Conservation (phyloP, 768 basidiomycete genomes). For the Auriculariales sp. region DNA sequence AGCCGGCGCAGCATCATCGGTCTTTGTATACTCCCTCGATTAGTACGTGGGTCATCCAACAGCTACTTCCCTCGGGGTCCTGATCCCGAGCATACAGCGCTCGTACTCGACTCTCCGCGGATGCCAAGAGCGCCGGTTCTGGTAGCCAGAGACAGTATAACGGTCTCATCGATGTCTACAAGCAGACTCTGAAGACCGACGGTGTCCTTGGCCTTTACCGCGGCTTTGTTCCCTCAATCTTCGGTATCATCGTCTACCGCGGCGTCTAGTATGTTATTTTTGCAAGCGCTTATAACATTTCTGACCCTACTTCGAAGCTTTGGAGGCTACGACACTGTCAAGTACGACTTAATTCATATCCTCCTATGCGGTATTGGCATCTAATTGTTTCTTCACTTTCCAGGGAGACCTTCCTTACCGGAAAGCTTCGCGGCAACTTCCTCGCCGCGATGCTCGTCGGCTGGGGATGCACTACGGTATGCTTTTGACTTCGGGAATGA, state of each 20-base stretch:
- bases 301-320: constrained; percentile 15
- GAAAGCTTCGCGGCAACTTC: constrained; percentile 24
- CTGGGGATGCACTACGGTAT: constrained; percentile 26
- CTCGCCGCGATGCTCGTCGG: constrained; percentile 26
- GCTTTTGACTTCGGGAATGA: not conserved
- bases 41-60: constrained; percentile 18
- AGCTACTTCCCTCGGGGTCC: not conserved
- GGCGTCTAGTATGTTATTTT: constrained; percentile 24
- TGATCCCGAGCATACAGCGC: constrained; percentile 14
- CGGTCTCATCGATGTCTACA: constrained; percentile 29
- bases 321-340: constrained; percentile 28
- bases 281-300: not conserved
- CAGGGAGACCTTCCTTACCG: constrained; percentile 24
- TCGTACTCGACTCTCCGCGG: constrained; percentile 26
- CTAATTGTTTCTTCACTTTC: not conserved
- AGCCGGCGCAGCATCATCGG: constrained; percentile 25
- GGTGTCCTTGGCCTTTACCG: constrained; percentile 27
- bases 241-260: constrained; percentile 28
- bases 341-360: not conserved
- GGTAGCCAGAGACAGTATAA: constrained; percentile 27
- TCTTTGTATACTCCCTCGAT: constrained; percentile 33
- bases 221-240: constrained; percentile 26
- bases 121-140: constrained; percentile 20
- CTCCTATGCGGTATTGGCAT: not conserved
- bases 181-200: constrained; percentile 25